phyloP scores from a whole-genome alignment of 352 stramenopile genomes.

The Halophytophthora polymorphica region DNA sequence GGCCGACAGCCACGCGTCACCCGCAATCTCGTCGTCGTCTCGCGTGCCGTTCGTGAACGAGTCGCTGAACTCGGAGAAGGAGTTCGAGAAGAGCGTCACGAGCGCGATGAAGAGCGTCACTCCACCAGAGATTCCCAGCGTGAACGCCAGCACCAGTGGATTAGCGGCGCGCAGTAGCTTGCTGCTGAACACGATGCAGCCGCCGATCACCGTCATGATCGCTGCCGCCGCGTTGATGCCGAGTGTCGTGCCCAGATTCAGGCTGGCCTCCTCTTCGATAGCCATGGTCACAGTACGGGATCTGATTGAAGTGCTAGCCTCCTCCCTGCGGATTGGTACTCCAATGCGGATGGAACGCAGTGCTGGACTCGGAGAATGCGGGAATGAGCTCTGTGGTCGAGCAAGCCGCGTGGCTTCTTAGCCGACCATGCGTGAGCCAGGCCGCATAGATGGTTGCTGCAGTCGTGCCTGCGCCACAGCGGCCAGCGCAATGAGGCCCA shows the following conservation, averaged over 20 bases:
- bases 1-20: constrained; percentile 65
- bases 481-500: too few relatives aligned
- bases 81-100: constrained; percentile 52
- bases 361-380: too few relatives aligned
- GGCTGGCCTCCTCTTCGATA: constrained; percentile 10
- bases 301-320: too few relatives aligned
- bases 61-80: constrained; percentile 20
- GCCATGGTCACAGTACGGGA: constrained; percentile 5
- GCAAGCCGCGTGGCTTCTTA: too few relatives aligned
- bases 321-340: too few relatives aligned
- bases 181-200: constrained; percentile 51
- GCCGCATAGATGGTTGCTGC: too few relatives aligned
- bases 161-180: constrained; percentile 45
- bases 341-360: too few relatives aligned
- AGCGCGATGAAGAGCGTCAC: constrained; percentile 74
- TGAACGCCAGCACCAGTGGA: constrained; percentile 37
- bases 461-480: too few relatives aligned
- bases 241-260: constrained; percentile 18
- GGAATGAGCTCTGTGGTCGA: too few relatives aligned
- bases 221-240: constrained; percentile 36
- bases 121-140: constrained; percentile 46
- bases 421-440: too few relatives aligned
- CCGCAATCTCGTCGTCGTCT: constrained; percentile 11
- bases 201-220: constrained; percentile 48
- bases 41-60: constrained; percentile 24